phyloP scores from a whole-genome alignment of 441 rosid genomes.

The Pelargonium myrrhifolium region DNA sequence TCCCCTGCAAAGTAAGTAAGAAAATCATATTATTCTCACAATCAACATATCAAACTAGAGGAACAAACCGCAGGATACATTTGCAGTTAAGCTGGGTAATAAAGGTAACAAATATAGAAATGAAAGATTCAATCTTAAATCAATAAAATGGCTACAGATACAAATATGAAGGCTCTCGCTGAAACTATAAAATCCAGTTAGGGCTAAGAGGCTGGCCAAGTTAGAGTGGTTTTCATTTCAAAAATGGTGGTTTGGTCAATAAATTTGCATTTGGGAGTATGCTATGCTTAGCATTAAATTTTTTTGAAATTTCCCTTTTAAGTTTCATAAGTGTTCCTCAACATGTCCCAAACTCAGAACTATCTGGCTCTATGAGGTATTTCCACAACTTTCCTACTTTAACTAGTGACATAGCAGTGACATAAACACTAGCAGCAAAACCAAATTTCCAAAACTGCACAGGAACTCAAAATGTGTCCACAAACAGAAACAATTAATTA shows the following conservation, averaged over 20 bases:
- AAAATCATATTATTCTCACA: neutral
- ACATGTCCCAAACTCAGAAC: too few relatives aligned
- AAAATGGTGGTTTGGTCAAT: neutral
- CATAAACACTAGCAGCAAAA: neutral
- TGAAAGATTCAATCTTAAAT: neutral
- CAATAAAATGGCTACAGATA: neutral
- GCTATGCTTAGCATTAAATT: neutral
- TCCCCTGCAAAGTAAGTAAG: conserved; percentile 43
- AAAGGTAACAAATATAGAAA: neutral
- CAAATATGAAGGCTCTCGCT: neutral
- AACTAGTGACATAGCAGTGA: neutral
- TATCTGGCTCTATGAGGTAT: too few relatives aligned
- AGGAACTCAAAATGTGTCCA: neutral
- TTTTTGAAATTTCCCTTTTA: neutral
- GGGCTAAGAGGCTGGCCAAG: neutral
- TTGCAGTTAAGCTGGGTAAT: neutral
- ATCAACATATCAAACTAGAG: neutral
- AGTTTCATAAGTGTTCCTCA: too few relatives aligned
- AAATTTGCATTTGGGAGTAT: neutral
- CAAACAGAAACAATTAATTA: neutral
- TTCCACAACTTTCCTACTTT: neutral
- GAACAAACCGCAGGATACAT: neutral
- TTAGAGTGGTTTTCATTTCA: neutral
- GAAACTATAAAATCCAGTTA: neutral
- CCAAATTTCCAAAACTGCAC: neutral